Conservation (phyloP, 768 basidiomycete genomes). For the Cyclocybe cylindracea region DNA sequence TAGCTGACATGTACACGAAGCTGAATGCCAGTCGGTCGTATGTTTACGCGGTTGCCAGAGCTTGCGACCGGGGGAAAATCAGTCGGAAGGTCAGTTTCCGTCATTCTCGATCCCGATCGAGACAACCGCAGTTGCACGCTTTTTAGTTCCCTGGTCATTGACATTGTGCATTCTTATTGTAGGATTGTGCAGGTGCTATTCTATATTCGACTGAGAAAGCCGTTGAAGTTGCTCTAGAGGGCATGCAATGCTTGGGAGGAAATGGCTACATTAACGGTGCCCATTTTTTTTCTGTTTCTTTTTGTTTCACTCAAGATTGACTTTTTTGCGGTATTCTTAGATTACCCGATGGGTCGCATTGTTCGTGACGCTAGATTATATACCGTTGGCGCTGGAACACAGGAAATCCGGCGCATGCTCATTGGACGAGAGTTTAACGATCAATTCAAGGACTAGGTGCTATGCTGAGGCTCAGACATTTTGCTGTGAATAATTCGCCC, state of each 20-base stretch:
- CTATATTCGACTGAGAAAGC: constrained; percentile 91
- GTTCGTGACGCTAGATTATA: constrained; percentile 88
- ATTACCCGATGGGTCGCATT: constrained; percentile 88
- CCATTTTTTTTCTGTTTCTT: background rate
- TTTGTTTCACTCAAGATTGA: background rate
- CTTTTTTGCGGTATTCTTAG: constrained; percentile 36
- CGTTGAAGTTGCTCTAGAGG: constrained; percentile 88
- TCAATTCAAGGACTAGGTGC: constrained; percentile 40
- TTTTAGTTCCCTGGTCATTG: background rate
- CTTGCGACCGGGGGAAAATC: constrained; percentile 79
- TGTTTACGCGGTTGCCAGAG: constrained; percentile 89
- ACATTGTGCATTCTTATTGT: constrained; percentile 6
- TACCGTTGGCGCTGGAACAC: constrained; percentile 95
- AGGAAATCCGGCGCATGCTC: constrained; percentile 92
- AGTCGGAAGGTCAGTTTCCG: constrained; percentile 66
- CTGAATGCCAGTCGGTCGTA: constrained; percentile 86
- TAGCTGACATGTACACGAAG: constrained; percentile 95
- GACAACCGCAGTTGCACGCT: background rate
- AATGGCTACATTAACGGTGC: constrained; percentile 95
- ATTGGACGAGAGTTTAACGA: constrained; percentile 93
- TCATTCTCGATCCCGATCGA: background rate
- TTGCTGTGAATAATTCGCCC: background rate
- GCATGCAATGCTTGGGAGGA: constrained; percentile 92
- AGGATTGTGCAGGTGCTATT: constrained; percentile 97
- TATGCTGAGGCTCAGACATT: background rate